phyloP scores from a whole-genome alignment of 352 stramenopile genomes.

The Phytophthora podocarpi region DNA sequence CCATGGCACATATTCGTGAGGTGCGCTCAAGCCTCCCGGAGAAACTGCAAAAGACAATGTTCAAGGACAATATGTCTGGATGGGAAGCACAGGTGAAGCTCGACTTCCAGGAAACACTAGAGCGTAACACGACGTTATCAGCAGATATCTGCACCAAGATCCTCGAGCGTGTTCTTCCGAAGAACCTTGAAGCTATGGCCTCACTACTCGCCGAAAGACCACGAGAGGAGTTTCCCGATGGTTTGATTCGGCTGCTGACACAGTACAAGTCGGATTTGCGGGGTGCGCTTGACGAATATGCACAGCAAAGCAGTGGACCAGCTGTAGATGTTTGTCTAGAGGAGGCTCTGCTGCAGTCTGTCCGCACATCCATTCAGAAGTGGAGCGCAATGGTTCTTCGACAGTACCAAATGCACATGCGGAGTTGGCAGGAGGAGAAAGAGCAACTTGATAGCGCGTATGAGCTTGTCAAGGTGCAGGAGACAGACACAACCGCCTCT shows the following conservation, averaged over 20 bases:
- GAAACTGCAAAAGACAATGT: conserved; percentile 35
- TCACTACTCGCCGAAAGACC: conserved; percentile 38
- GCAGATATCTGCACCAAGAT: conserved; percentile 21
- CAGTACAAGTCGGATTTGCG: conserved; percentile 67
- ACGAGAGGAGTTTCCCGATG: conserved; percentile 59
- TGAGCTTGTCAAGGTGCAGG: conserved; percentile 30
- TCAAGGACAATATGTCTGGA: conserved; percentile 28
- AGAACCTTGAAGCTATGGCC: conserved; percentile 45
- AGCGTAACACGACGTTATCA: conserved; percentile 21
- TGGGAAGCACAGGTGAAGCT: conserved; percentile 32
- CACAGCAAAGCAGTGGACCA: conserved; percentile 30
- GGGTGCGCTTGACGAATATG: conserved; percentile 48
- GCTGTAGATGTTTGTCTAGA: conserved; percentile 36
- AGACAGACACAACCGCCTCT: conserved; percentile 33
- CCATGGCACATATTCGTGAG: conserved; percentile 31
- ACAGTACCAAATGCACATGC: conserved; percentile 57
- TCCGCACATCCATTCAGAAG: conserved; percentile 50
- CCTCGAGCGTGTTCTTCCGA: conserved; percentile 38
- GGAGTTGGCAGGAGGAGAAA: conserved; percentile 35
- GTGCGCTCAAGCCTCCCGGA: conserved; percentile 30
- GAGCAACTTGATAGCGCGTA: conserved; percentile 33
- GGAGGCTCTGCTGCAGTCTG: conserved; percentile 37
- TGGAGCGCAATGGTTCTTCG: conserved; percentile 52
- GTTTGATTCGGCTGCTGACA: conserved; percentile 48
- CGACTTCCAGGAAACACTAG: conserved; percentile 18